Evolutionary conservation across 768 basidiomycete genomes (phyloP).

Genomic region (Dacryopinax spathularia): DNA sequence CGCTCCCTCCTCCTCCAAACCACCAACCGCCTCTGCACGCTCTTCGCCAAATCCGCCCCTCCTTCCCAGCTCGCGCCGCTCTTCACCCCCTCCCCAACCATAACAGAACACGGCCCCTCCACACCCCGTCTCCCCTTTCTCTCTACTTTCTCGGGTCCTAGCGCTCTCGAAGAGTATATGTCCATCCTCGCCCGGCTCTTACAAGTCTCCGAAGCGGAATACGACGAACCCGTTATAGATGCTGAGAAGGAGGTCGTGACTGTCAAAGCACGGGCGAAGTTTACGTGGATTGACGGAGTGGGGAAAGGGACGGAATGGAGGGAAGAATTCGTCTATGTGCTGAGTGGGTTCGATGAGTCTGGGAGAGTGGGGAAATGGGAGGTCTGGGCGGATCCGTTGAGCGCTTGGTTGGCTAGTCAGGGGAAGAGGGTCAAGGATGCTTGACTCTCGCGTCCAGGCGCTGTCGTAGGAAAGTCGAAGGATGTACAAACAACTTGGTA

Average conservation of each 20-base stretch:
- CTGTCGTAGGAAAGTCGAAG: too few relatives aligned
- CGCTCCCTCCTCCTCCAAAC: not conserved
- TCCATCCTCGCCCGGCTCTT: not conserved
- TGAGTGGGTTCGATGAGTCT: not conserved
- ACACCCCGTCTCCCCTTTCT: not conserved
- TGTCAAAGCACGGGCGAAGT: not conserved
- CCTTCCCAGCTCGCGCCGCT: not conserved
- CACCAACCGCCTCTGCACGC: not conserved
- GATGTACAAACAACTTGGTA: too few relatives aligned
- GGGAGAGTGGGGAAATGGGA: not conserved
- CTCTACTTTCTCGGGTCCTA: not conserved
- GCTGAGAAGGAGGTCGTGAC: not conserved
- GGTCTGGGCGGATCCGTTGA: not conserved
- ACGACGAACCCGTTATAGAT: not conserved
- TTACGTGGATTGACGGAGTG: not conserved
- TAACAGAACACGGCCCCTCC: not conserved
- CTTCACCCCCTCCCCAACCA: slow-evolving; percentile 1
- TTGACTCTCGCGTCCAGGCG: too few relatives aligned
- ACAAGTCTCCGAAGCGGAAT: not conserved
- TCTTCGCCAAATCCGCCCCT: not conserved
- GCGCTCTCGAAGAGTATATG: not conserved
- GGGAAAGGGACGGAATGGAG: not conserved
- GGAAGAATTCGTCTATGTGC: not conserved
- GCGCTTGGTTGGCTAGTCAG: slow-evolving; percentile 1
- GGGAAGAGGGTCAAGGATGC: not conserved